A percentile compares a stretch with the other conserved stretches of the same genome.
Evolutionary conservation across 176 grass and related monocot genomes (phyloP).

Genomic region (Eragrostis nindensis): DNA sequence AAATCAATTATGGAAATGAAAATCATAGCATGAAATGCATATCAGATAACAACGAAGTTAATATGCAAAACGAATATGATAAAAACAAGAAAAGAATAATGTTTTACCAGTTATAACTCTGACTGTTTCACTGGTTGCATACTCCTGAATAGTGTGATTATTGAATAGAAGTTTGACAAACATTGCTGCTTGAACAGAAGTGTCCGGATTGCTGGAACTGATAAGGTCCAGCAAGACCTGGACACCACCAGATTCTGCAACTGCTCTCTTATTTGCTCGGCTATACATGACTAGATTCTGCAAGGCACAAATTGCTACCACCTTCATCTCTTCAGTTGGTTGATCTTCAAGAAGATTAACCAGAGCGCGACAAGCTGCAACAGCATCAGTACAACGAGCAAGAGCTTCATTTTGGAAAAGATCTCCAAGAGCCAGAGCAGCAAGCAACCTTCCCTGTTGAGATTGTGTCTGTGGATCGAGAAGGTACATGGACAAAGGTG

Average conservation of each 20-base stretch:
- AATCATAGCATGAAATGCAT: not conserved
- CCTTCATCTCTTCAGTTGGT: constrained; percentile 99
- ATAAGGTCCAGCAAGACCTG: constrained; percentile 97
- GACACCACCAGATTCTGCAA: constrained; percentile 98
- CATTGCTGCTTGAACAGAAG: constrained; percentile 98
- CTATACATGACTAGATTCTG: constrained; percentile 99
- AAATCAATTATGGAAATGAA: not conserved
- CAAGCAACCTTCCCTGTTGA: constrained; percentile 95
- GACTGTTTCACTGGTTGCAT: constrained; percentile 97
- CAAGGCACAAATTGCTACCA: constrained; percentile 96
- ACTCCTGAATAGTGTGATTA: constrained; percentile 99
- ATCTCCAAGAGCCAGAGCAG: constrained; percentile 96
- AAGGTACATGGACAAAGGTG: constrained; percentile 99
- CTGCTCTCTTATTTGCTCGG: constrained; percentile 96
- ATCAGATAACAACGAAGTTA: constrained; percentile 5
- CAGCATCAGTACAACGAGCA: constrained; percentile 90
- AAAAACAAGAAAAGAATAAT: constrained; percentile 32
- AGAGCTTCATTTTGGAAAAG: constrained; percentile 98
- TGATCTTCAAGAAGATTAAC: constrained; percentile 99
- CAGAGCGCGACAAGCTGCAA: constrained; percentile 93
- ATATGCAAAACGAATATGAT: not conserved
- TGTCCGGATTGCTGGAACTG: constrained; percentile 99
- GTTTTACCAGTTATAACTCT: constrained; percentile 93
- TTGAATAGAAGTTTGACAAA: constrained; percentile 98
- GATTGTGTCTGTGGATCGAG: constrained; percentile 97